phyloP scores from a whole-genome alignment of 2,329 filamentous ascomycete genomes.

The Fusarium illudens region DNA sequence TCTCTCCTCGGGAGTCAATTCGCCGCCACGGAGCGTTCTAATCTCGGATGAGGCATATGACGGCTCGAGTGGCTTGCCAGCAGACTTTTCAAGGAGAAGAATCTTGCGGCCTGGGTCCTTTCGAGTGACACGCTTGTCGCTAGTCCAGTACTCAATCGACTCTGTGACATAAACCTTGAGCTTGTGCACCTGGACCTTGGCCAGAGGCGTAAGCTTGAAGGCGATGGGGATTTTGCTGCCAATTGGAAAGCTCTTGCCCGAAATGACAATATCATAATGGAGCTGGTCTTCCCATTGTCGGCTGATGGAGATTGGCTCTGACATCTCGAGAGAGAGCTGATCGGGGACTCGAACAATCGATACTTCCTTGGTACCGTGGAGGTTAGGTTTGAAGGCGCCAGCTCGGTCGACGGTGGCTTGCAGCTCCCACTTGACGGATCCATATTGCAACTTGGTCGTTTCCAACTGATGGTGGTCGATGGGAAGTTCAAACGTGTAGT shows the following conservation, averaged over 20 bases:
- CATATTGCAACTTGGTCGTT: slow-evolving; percentile 86
- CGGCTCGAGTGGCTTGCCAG: slow-evolving; percentile 77
- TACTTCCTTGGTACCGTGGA: slow-evolving; percentile 84
- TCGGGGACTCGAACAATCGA: slow-evolving; percentile 84
- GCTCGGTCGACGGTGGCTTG: slow-evolving; percentile 86
- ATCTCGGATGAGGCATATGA: slow-evolving; percentile 80
- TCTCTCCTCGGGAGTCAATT: slow-evolving; percentile 65
- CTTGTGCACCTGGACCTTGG: slow-evolving; percentile 92
- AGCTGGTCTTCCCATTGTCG: slow-evolving; percentile 95
- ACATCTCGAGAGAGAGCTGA: slow-evolving; percentile 87
- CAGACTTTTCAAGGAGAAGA: slow-evolving; percentile 85
- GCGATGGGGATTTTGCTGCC: slow-evolving; percentile 89
- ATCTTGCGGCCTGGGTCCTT: slow-evolving; percentile 87
- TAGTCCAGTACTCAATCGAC: slow-evolving; percentile 89
- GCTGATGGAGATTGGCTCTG: slow-evolving; percentile 93
- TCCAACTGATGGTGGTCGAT: slow-evolving; percentile 90
- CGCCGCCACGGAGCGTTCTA: slow-evolving; percentile 80
- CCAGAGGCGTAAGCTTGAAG: slow-evolving; percentile 90
- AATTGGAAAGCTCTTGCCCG: slow-evolving; percentile 91
- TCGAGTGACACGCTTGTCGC: slow-evolving; percentile 83
- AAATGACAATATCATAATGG: slow-evolving; percentile 96
- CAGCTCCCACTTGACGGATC: slow-evolving; percentile 86
- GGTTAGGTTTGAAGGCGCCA: slow-evolving; percentile 88
- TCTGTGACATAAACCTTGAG: slow-evolving; percentile 93
- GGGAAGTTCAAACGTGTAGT: slow-evolving; percentile 82